Evolutionary conservation across 2,329 filamentous ascomycete species (phyloP).

Genomic region (Alternaria sp.): DNA sequence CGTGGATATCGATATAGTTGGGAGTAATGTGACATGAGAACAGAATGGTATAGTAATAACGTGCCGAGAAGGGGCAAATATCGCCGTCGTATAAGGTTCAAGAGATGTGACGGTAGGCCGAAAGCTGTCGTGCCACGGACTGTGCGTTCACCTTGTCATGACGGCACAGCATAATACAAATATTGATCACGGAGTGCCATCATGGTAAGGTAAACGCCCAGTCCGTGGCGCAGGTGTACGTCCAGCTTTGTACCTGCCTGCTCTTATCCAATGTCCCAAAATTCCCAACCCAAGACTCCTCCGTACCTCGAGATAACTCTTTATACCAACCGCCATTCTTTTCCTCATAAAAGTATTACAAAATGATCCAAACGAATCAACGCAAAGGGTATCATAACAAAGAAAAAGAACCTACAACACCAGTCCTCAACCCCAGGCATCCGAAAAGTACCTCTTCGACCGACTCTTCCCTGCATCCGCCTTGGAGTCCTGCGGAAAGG

Average conservation of each 20-base stretch:
- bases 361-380: slow-evolving; percentile 1
- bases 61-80: not conserved
- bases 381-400: slow-evolving; percentile 8
- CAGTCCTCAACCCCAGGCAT: slow-evolving; percentile 30
- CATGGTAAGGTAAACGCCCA: slow-evolving; percentile 17
- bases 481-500: slow-evolving; percentile 55
- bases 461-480: slow-evolving; percentile 51
- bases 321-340: not conserved
- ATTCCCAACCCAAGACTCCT: not conserved
- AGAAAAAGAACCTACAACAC: not conserved
- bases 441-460: slow-evolving; percentile 59
- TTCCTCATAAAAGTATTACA: slow-evolving; percentile 3
- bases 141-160: not conserved
- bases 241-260: not conserved
- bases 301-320: not conserved
- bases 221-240: not conserved
- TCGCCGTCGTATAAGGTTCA: slow-evolving; percentile 1
- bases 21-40: not conserved
- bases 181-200: not conserved
- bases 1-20: not conserved
- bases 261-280: not conserved
- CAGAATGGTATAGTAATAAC: not conserved
- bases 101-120: not conserved
- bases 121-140: slow-evolving; percentile 13
- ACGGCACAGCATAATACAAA: not conserved